These are phyloP conservation scores for Withania somnifera DNA, from an alignment of 305 asterid species.

Conservation along the genomic window DNA sequence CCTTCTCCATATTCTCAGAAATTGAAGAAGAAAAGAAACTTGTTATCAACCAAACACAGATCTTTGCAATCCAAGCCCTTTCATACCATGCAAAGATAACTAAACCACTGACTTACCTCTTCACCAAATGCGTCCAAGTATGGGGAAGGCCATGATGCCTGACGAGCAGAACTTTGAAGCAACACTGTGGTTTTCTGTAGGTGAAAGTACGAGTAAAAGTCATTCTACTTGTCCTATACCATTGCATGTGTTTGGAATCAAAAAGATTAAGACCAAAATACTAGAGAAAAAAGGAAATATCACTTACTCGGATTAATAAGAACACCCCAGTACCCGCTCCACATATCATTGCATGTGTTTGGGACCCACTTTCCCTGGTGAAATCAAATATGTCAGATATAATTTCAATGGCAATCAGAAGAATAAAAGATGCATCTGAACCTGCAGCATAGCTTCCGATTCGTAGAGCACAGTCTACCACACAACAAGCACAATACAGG, in stretches of 20 bases:
- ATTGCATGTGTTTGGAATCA: too few species aligned
- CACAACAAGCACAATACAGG: conserved; percentile 88
- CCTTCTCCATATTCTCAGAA: not conserved
- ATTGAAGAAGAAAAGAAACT: not conserved
- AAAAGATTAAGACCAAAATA: not conserved
- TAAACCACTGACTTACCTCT: conserved; percentile 50
- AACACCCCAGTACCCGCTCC: conserved; percentile 97
- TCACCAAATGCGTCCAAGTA: conserved; percentile 95
- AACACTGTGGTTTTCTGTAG: conserved; percentile 76
- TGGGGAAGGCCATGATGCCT: conserved; percentile 97
- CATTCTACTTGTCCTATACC: not conserved
- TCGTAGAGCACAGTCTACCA: conserved; percentile 89
- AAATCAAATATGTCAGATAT: conserved; percentile 13
- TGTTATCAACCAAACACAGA: not conserved
- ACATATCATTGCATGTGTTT: conserved; percentile 66
- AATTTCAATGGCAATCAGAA: not conserved
- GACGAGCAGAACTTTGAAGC: conserved; percentile 88
- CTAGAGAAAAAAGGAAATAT: not conserved
- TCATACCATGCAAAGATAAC: not conserved
- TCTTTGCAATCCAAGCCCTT: not conserved
- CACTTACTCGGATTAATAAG: conserved; percentile 62
- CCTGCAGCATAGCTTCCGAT: conserved; percentile 95
- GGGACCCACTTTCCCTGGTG: conserved; percentile 69
- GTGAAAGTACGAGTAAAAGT: not conserved
- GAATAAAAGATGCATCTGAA: conserved; percentile 8